These are phyloP conservation scores for Dothidotthia symphoricarpi DNA, from an alignment of 2,329 filamentous ascomycete genomes.

Conservation along the genomic window DNA sequence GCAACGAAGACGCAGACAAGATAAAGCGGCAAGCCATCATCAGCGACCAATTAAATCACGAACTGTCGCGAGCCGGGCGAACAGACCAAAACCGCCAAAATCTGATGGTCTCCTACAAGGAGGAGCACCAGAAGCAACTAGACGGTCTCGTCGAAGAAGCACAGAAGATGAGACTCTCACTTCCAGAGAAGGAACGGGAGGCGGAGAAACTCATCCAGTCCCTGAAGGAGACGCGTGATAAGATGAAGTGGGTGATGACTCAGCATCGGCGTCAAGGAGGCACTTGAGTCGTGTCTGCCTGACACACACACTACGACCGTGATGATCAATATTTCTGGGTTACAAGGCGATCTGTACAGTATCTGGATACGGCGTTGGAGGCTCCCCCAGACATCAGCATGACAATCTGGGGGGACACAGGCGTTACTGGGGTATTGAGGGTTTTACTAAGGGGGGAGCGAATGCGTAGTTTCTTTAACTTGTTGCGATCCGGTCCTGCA, in stretches of 20 bases:
- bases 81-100: constrained; percentile 62
- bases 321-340: constrained; percentile 19
- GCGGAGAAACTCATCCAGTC: constrained; percentile 61
- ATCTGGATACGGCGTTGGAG: constrained; percentile 18
- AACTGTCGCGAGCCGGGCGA: constrained; percentile 59
- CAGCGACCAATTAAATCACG: constrained; percentile 70
- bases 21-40: constrained; percentile 61
- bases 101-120: constrained; percentile 64
- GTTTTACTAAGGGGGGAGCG: neutral
- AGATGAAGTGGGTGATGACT: constrained; percentile 69
- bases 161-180: constrained; percentile 54
- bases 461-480: neutral
- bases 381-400: constrained; percentile 6
- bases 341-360: constrained; percentile 23
- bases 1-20: constrained; percentile 34
- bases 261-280: constrained; percentile 20
- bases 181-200: constrained; percentile 58
- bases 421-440: neutral
- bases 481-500: too few relatives aligned
- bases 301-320: constrained; percentile 12
- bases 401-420: too few relatives aligned
- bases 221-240: constrained; percentile 60
- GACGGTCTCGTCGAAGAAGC: constrained; percentile 60
- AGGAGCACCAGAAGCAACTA: constrained; percentile 61
- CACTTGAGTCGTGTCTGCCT: neutral